phyloP scores from a whole-genome alignment of 257 asterid genomes.

The Salvia rosmarinus region DNA sequence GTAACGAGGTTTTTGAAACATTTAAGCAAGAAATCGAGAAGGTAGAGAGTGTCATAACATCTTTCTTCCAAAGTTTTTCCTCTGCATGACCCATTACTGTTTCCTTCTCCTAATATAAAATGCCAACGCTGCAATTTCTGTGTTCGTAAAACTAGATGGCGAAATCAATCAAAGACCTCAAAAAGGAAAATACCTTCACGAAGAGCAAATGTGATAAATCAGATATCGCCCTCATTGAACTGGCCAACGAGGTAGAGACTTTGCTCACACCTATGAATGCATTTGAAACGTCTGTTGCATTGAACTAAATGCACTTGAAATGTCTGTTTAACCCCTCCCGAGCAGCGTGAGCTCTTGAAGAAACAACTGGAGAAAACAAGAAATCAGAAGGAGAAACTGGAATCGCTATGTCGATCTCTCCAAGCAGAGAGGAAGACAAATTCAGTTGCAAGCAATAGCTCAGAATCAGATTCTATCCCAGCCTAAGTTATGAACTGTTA shows the following conservation, averaged over 20 bases:
- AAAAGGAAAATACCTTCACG: conserved; percentile 82
- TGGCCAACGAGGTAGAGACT: conserved; percentile 79
- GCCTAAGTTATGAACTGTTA: conserved; percentile 30
- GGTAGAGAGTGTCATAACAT: conserved; percentile 47
- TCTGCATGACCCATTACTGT: not conserved
- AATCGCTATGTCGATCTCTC: conserved; percentile 88
- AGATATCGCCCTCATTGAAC: conserved; percentile 84
- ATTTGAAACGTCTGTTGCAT: not conserved
- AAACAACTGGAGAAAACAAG: conserved; percentile 86
- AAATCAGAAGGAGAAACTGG: conserved; percentile 89
- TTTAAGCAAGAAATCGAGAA: conserved; percentile 95
- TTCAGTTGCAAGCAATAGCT: conserved; percentile 43
- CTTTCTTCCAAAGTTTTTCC: conserved; percentile 10
- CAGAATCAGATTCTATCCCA: conserved; percentile 42
- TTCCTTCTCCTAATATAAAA: not conserved
- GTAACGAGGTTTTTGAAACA: conserved; percentile 96
- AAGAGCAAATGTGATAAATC: conserved; percentile 82
- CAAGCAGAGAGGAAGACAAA: conserved; percentile 86
- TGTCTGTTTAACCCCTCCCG: not conserved
- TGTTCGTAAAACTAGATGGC: conserved; percentile 67
- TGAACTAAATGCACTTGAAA: conserved; percentile 15
- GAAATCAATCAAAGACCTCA: conserved; percentile 84
- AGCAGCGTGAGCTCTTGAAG: conserved; percentile 87
- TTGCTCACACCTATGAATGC: not conserved
- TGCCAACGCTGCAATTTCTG: conserved; percentile 13